These are phyloP conservation scores for Knufia petricola DNA, from an alignment of 2,329 filamentous ascomycete species.

Conservation along the genomic window DNA sequence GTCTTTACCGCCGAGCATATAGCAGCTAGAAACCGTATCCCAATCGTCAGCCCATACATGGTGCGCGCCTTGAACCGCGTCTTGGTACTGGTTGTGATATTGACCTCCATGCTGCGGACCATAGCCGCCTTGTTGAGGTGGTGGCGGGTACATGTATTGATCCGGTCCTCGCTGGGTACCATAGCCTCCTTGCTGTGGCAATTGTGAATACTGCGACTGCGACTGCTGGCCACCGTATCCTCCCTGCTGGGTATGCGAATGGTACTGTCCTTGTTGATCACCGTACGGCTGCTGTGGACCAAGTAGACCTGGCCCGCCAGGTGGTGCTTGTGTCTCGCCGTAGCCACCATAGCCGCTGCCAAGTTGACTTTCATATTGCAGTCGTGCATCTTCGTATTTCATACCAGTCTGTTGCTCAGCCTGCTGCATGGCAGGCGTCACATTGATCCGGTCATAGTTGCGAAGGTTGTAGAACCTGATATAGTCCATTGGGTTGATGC, in stretches of 20 bases:
- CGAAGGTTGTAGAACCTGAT: constrained; percentile 79
- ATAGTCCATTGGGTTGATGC: constrained; percentile 62
- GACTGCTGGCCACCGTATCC: background rate
- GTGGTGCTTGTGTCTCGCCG: constrained; percentile 21
- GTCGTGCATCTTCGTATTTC: constrained; percentile 36
- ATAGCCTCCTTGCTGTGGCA: constrained; percentile 23
- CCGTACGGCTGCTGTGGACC: background rate
- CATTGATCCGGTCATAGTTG: constrained; percentile 74
- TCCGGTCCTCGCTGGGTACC: constrained; percentile 15
- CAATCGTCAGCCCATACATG: constrained; percentile 46
- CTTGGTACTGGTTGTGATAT: constrained; percentile 53
- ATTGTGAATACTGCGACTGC: constrained; percentile 18
- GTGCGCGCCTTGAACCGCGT: constrained; percentile 49
- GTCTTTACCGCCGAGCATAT: constrained; percentile 68
- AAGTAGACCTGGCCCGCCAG: constrained; percentile 2
- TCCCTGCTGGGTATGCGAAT: background rate
- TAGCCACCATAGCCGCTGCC: constrained; percentile 37
- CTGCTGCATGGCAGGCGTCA: constrained; percentile 27
- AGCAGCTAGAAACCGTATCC: constrained; percentile 69
- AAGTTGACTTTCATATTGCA: constrained; percentile 38
- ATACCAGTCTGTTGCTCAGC: constrained; percentile 36
- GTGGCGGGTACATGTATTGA: no score
- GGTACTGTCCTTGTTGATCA: constrained; percentile 1
- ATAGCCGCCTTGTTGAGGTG: constrained; percentile 29
- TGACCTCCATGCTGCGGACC: constrained; percentile 40